These are phyloP conservation scores for Trematosphaeria pertusa DNA, from an alignment of 2,329 filamentous ascomycete species.

Conservation along the genomic window DNA sequence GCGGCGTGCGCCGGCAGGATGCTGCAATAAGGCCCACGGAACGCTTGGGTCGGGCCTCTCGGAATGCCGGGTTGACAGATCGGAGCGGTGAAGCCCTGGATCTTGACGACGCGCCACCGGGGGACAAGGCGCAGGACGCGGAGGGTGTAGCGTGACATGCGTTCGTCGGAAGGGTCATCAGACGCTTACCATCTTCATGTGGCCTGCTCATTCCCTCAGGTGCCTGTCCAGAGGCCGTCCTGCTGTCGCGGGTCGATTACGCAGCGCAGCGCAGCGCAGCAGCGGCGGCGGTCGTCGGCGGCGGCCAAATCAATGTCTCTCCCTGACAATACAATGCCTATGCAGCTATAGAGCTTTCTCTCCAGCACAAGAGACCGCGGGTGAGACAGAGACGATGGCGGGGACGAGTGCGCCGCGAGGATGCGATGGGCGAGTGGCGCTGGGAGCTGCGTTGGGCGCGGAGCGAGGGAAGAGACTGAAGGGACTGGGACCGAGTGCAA, in stretches of 20 bases:
- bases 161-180: conserved; percentile 14
- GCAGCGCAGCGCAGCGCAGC: conserved; percentile 15
- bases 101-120: conserved; percentile 1
- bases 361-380: not conserved
- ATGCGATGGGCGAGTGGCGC: not conserved
- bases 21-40: not conserved
- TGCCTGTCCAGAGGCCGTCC: conserved; percentile 34
- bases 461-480: not conserved
- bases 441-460: conserved; percentile 16
- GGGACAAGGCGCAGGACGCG: not conserved
- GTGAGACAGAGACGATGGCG: conserved; percentile 3
- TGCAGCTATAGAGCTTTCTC: conserved; percentile 5
- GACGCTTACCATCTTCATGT: conserved; percentile 49
- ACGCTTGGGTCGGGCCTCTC: conserved; percentile 4
- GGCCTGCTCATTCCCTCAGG: conserved; percentile 50
- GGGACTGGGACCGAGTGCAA: not conserved
- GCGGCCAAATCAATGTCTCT: conserved; percentile 3
- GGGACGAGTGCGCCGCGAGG: conserved; percentile 5
- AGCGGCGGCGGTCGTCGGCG: conserved; percentile 6
- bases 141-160: conserved; percentile 9
- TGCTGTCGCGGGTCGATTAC: conserved; percentile 23
- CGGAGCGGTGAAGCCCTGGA: conserved; percentile 7
- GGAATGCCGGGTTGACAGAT: not conserved
- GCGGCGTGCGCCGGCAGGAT: not conserved
- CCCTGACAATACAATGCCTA: not conserved